Base-by-base conservation (phyloP, 208 protist genomes). In the Herpetomonas samuelpessoai region DNA sequence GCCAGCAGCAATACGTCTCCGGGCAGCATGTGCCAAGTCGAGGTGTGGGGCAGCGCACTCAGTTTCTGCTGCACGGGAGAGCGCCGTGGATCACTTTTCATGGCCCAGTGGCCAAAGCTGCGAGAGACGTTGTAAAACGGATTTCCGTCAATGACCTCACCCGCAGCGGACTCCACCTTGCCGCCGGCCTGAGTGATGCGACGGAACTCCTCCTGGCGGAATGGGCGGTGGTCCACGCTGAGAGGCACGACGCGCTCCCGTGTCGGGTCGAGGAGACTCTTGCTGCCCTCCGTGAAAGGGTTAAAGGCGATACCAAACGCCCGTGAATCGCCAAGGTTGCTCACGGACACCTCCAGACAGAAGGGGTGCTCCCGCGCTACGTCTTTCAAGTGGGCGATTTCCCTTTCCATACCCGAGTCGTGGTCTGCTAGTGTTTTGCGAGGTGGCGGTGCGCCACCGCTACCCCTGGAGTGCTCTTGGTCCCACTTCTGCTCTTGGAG, bases 31-130 rank as follows among this genome's bases (percentile, higher is more conserved):
- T 77, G 73, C 88, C 84, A 92, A 44, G 74, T 76, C 50, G 47
- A 74, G 50, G 68, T 77, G n/a, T 52, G 70, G 18, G 88, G 88
- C 27, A 87, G 25, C 2, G 84, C 64, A 30, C 85, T 92, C 39
- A 94, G 65, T 61, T 94, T 91, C 57, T 94, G 88, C 62, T 85
- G 68, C 48, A 82, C 71, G 1, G 80, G 83, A 21, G 88, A 80
- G 24, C 61, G 71, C 2, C 39, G 44, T 16, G 47, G 49, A 57
- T 91, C 73, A 59, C 39, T 65, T 57, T 94, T 94, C 88, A 94
- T 94, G 1, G 78, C 82, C 63, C 74, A 84, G 68, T 92, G 83
- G 0, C 88, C 88, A 48, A 94, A 90, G 57, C 82, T 88, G 38
- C 88, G 68, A 1, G 84, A 81, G 21, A 94, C 76, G 41, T 83